A percentile compares a stretch with the other conserved stretches of the same genome.
phyloP scores from a whole-genome alignment of 2,329 filamentous ascomycete species.

The Penicillium glabrum region DNA sequence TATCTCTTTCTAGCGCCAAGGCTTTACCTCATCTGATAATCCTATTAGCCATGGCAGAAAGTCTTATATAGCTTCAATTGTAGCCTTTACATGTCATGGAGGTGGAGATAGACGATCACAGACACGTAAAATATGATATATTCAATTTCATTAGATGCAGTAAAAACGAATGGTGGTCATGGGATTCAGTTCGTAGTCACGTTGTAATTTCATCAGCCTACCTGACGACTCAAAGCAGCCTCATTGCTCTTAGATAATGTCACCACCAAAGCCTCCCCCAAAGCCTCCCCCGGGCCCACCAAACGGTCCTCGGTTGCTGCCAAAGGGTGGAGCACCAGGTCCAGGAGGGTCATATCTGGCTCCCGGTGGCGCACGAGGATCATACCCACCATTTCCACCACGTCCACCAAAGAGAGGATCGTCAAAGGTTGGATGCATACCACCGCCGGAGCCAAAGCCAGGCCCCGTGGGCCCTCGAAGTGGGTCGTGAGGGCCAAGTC shows the following conservation, averaged over 20 bases:
- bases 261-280: constrained; percentile 48
- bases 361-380: constrained; percentile 78
- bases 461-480: constrained; percentile 67
- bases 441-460: constrained; percentile 63
- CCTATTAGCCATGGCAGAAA: too few relatives aligned
- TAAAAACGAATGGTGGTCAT: neutral
- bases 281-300: constrained; percentile 43
- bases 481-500: constrained; percentile 82
- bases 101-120: too few relatives aligned
- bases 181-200: neutral
- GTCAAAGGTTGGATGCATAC: constrained; percentile 96
- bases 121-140: neutral
- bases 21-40: too few relatives aligned
- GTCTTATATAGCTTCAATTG: too few relatives aligned
- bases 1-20: too few relatives aligned
- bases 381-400: constrained; percentile 52
- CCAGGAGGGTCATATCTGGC: constrained; percentile 88
- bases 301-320: constrained; percentile 46
- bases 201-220: neutral
- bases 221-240: neutral
- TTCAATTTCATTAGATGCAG: neutral
- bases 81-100: too few relatives aligned
- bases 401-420: constrained; percentile 77
- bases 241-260: constrained; percentile 36
- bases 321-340: constrained; percentile 59